Evolutionary conservation across 2,329 filamentous ascomycete species (phyloP), one percentile per base, ranked within the genome.

Genomic region (Talaromyces sp.): DNA sequence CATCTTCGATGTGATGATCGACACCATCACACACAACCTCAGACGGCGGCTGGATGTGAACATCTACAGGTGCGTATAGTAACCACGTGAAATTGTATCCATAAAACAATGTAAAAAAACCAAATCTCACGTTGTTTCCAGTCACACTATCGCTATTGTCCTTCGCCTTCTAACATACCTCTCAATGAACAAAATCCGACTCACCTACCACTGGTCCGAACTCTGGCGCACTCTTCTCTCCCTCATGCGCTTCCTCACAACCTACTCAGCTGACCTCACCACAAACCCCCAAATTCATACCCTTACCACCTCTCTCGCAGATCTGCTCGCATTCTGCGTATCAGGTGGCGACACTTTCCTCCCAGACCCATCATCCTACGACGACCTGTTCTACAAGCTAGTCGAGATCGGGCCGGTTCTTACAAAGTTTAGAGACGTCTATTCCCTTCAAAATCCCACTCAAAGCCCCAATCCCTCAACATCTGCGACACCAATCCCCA

Each of bases 351-450:
- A 97, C 70, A 86, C 89, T 2, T 97, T 99, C 73, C 81, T 99
- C 7, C 94, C 93, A 0, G 90, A 89, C 27, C 87, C 91, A 0
- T 84, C 89, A 16, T 87, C 90, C 1, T 97, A 97, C 72, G 94
- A 99, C 65, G 94, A 99, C 67, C 80, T 99, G 0, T 97, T 99
- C 76, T 99, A 99, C 83, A 99, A 99, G 75, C 83, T 97, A 2
- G 91, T 97, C 22, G 94, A 99, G 73, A 89, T 88, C 2, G 91
- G 92, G 10, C 90, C 96, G 44, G 82, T 90, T 11, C 81, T 97
- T 19, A 77, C 82, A 29, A 91, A 90, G 67, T 96, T 97, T 75
- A 85, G 90, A 36, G 85, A 91, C 57, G 87, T 84, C 9, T 97
- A 94, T 71, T 75, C 77, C 4, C 66, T 81, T 19, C 68, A 57